Evolutionary conservation across 2,329 filamentous ascomycete genomes (phyloP), one percentile per base, ranked within the genome.

Genomic region (Paecilomyces dactylethromorphus): DNA sequence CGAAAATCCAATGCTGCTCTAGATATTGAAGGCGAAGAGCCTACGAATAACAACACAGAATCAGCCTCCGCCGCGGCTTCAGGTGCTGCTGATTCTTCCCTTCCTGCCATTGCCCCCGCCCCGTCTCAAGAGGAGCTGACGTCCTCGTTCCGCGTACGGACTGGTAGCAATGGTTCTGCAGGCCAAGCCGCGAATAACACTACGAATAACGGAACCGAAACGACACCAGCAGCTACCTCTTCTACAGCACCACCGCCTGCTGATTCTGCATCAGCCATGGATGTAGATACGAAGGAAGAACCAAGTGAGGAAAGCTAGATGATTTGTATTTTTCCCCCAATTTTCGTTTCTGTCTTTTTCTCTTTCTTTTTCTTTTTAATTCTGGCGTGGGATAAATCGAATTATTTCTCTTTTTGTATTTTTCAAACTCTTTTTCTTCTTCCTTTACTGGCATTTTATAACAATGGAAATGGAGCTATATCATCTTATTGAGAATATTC

Each of bases 201-300:
- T n/a, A 52, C 53, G n/a, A 33, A 15, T 57, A 39, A 45, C 31
- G 53, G 31, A 24, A 51, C 52, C 12, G 53, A 59, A 53, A 55
- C 57, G 45, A 59, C 63, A 18, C 63, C 54, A 50, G 60, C 57
- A 29, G 61, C 62, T 50, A 60, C 64, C 6, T 58, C 57, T 8
- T 62, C 59, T 21, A 63, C 61, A 50, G 35, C 63, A 22, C 63
- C 55, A 52, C 59, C 57, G 24, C 61, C 61, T 50, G 59, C 64
- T 10, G 39, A 18, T n/a, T 73, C 67, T n/a, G 70, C 71, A 11
- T 72, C 73, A 69, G 73, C 75, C 64, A 65, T 75, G 67, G 73
- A 75, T 33, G 58, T 64, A 22, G 62, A 64, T 68, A 62, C 64
- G 13, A 70, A 69, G 58, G 69, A 45, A 45, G 39, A 71, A 56